Evolutionary conservation across 345 rosid species (phyloP), one percentile per base, ranked within the genome.

Genomic region (Euphorbia tirucalli): DNA sequence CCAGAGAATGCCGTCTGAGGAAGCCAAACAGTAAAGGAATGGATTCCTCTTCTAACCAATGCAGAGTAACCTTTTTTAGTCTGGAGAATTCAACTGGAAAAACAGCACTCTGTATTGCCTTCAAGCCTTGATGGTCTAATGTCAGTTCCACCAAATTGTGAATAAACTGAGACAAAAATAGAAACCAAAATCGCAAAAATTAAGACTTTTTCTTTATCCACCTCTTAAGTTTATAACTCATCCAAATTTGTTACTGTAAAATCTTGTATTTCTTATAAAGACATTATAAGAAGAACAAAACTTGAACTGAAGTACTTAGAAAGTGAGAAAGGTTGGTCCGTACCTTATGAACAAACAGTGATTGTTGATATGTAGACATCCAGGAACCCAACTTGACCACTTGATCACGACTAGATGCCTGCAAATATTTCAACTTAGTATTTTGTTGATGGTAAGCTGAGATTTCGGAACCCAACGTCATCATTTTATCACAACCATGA

Each of bases 401-500:
- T 10, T 32, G 13, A n/a, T 28, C 18, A 18, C 8, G 21, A n/a
- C n/a, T 55, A 5, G 8, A 9, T 55, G 8, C 24, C 7, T n/a
- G n/a, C n/a, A n/a, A n/a, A n/a, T n/a, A n/a, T n/a, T n/a, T n/a
- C n/a, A n/a, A n/a, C n/a, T n/a, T n/a, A n/a, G n/a, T n/a, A n/a
- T n/a, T n/a, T n/a, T n/a, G n/a, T n/a, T 11, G 11, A 15, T 46
- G 52, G 14, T 16, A 46, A 16, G 16, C 4, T 1, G 16, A 22
- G 27, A 4, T 30, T 60, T 30, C 32, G 31, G 39, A 16, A 8
- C 18, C 41, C 4, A 7, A 25, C 3, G 64, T 35, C 68, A 44
- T 43, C 32, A 71, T 14, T 56, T 62, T 37, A 30, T 67, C 35
- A 71, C 82, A 79, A 4, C 5, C 41, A 39, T 3, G 1, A 11